A percentile compares a stretch with the other conserved stretches of the same genome.
These are phyloP conservation scores for Ogataea allantospora DNA, from an alignment of 805 yeast genomes.

Conservation along the genomic window DNA sequence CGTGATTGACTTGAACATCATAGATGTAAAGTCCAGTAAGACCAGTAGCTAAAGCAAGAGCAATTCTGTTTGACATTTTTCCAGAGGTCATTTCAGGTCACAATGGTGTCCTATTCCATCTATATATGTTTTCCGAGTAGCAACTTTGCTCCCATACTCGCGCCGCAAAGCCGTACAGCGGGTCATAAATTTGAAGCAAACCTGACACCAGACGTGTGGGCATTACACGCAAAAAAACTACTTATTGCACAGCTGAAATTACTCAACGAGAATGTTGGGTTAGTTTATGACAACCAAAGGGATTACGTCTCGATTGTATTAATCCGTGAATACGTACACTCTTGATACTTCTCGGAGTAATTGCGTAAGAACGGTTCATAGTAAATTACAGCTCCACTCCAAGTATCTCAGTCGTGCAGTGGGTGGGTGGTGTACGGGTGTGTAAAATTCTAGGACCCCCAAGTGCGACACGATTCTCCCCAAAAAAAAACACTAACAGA, in stretches of 20 bases:
- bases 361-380: no score
- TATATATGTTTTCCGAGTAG: slow-evolving; percentile 3
- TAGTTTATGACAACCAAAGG: no score
- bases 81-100: slow-evolving; percentile 10
- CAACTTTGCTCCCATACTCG: slow-evolving; percentile 9
- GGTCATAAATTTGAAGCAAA: no score
- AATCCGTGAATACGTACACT: no score
- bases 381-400: no score
- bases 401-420: no score
- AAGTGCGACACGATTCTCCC: neutral
- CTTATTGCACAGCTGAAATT: no score
- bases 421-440: slow-evolving; percentile 7
- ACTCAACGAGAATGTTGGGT: no score
- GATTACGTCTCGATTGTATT: no score
- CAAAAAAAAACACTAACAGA: neutral
- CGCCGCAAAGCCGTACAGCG: slow-evolving; percentile 10
- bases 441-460: neutral
- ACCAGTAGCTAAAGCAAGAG: slow-evolving; percentile 26
- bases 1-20: slow-evolving; percentile 29
- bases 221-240: no score
- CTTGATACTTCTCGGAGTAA: no score
- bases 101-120: neutral
- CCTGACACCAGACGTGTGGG: no score
- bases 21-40: slow-evolving; percentile 29
- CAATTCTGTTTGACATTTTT: slow-evolving; percentile 20